Base-by-base conservation (phyloP, 2,329 filamentous ascomycete species). In the Fusarium sp. region DNA sequence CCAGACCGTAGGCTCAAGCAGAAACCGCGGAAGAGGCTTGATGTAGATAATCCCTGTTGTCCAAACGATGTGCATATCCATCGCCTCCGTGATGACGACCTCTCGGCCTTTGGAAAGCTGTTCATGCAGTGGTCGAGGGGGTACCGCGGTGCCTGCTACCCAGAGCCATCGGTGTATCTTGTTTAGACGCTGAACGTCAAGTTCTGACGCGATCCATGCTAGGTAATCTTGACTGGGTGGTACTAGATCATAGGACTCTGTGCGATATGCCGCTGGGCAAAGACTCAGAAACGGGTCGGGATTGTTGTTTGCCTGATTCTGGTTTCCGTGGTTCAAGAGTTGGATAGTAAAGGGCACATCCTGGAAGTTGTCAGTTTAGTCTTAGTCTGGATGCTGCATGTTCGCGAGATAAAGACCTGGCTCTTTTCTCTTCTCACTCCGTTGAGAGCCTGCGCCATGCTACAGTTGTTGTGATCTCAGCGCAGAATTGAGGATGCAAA, bases 31-130 rank as follows among this genome's bases (percentile, higher is more conserved):
- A 3, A 56, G 22, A 13, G 52, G 41, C 3, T 55, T 45, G 2
- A 55, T 55, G 43, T 34, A 55, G 4, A 55, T 34, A 0, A n/a
- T 22, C 0, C 40, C 52, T 5, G 43, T 47, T 2, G 22, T 48
- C 43, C 53, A 56, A 9, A 56, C 8, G 22, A 48, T 30, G 4
- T 56, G 30, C 43, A 40, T 56, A 27, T 56, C 30, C 30, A 48
- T 56, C 3, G 22, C 20, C 8, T 55, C 52, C 1, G 20, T 44
- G 15, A 44, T 22, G 12, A 45, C 16, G 1, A 46, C 22, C 6
- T 46, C 20, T n/a, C 52, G 41, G 4, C 27, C 22, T 20, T 2
- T 27, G 11, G 16, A 25, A 5, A 38, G 4, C 9, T 46, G 52
- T 1, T 25, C 16, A 11, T 46, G 22, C 0, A 55, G 29, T 10